A percentile compares a stretch with the other conserved stretches of the same genome.
These are phyloP conservation scores for Trichosanthes cucumerina DNA, from an alignment of 306 rosid species.

Conservation along the genomic window DNA sequence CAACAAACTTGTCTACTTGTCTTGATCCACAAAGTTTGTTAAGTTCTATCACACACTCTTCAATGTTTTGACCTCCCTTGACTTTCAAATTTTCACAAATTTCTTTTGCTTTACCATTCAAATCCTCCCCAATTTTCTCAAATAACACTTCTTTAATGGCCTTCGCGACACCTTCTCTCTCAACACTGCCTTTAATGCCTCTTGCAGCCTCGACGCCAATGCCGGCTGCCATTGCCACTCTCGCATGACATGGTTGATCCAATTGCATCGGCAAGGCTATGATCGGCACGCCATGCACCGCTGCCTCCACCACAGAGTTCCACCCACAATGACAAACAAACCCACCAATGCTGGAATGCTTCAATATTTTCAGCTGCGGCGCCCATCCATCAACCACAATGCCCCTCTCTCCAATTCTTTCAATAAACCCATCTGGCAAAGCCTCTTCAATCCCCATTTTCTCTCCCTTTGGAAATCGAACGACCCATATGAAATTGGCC, in stretches of 20 bases:
- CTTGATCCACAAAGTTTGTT: neutral
- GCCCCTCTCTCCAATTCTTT: conserved; percentile 6
- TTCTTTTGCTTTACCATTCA: neutral
- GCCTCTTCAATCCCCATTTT: neutral
- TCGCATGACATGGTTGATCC: neutral
- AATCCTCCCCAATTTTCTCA: neutral
- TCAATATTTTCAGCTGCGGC: conserved; percentile 13
- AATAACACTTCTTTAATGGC: neutral
- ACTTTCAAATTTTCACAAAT: neutral
- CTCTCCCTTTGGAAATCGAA: conserved; percentile 9
- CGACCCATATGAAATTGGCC: conserved; percentile 14
- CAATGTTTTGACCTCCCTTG: neutral
- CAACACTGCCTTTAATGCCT: neutral
- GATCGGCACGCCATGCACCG: neutral
- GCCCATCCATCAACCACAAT: conserved; percentile 15
- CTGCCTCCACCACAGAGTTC: conserved; percentile 17
- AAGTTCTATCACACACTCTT: neutral
- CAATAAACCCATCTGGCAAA: conserved; percentile 11
- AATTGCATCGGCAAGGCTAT: neutral
- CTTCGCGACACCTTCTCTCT: neutral
- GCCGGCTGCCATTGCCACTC: neutral
- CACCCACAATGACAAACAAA: conserved; percentile 24
- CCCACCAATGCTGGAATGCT: conserved; percentile 13
- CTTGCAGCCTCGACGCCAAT: neutral
- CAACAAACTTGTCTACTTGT: too few relatives aligned